Evolutionary conservation across 1,284 basidiomycete genomes (phyloP), one percentile per base, ranked within the genome.

Genomic region (Lignosus rhinocerotis): DNA sequence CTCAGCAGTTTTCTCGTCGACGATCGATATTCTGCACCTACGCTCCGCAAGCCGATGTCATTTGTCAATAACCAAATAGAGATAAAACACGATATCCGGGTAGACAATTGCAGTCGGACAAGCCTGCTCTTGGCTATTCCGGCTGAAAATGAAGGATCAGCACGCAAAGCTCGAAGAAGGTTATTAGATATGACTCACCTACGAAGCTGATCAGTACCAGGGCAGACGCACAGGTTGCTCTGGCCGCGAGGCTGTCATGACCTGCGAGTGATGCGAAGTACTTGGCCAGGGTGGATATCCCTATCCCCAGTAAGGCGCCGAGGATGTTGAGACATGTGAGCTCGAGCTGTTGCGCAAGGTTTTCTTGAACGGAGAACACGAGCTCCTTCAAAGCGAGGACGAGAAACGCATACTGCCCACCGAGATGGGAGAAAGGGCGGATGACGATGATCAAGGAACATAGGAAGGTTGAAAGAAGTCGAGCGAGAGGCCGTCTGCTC

Each of bases 301-400:
- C 76, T 47, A 81, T 75, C 7, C 75, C 79, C 16, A 72, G 45
- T 0, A 81, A 56, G 6, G 77, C 80, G 8, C 81, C 80, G 4
- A 72, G 67, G 21, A 79, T 70, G 59, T 81, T 79, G 31, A 82
- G 70, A 16, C 78, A 65, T 6, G 77, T 77, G 1, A 73, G 71
- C 65, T 82, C 81, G 3, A 82, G 65, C 64, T 83, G 80, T 63
- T 82, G 79, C 0, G 80, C 75, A 12, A 81, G 72, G 62, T 73
- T 78, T 47, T 77, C 75, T 59, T 82, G 79, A 0, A 77, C 75
- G 9, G 76, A 75, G 64, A 82, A 82, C 39, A 80, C 75, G 7
- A 81, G 73, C 58, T 81, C 80, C 59, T 82, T 81, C 31, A 81
- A 60, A 1, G 77, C 74, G 6, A 81, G 69, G 4, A 77, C 75